phyloP scores from a whole-genome alignment of 2,329 filamentous ascomycete species.

The Fusarium continuum region DNA sequence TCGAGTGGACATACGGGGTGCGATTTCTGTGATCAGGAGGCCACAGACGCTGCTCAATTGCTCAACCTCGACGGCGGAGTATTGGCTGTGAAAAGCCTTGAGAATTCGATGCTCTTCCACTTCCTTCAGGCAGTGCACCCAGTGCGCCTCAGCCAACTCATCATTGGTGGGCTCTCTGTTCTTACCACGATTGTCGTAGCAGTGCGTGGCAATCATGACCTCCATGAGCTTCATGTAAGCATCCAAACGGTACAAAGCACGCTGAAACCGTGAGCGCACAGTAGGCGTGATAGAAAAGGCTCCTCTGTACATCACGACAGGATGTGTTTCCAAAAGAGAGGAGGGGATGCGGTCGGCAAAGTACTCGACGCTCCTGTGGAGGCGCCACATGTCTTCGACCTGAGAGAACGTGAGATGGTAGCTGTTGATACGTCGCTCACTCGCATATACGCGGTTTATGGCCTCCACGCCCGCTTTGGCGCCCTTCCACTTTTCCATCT shows the following conservation, averaged over 20 bases:
- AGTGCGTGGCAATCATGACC: not conserved
- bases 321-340: not conserved
- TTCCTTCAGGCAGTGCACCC: not conserved
- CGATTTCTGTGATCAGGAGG: not conserved
- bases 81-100: not conserved
- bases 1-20: not conserved
- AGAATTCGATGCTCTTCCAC: conserved; percentile 2
- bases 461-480: not conserved
- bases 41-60: not conserved
- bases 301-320: not conserved
- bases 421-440: not conserved
- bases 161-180: not conserved
- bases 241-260: conserved; percentile 10
- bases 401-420: not conserved
- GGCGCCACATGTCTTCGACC: conserved; percentile 3
- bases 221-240: not conserved
- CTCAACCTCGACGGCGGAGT: conserved; percentile 4
- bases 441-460: not conserved
- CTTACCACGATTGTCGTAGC: not conserved
- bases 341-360: not conserved
- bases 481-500: conserved; percentile 2
- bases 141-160: not conserved
- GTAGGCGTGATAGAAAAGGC: not conserved
- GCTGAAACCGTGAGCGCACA: conserved; percentile 6
- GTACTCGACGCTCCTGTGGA: conserved; percentile 9